phyloP scores from a whole-genome alignment of 2,329 filamentous ascomycete species.

The Aspergillus latus region DNA sequence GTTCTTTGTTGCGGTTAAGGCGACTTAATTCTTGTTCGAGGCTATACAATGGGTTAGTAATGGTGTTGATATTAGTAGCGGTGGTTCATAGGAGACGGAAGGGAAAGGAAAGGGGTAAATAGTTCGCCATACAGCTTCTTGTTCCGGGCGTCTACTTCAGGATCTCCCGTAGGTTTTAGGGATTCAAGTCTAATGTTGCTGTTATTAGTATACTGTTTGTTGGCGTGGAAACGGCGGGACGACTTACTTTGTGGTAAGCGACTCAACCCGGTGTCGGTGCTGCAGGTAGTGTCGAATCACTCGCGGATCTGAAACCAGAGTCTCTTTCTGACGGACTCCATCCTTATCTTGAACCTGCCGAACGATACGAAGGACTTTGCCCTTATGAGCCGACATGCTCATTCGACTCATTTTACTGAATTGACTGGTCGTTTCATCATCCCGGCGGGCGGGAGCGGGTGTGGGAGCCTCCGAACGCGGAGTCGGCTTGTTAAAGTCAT shows the following conservation, averaged over 20 bases:
- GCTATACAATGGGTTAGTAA: slow-evolving; percentile 40
- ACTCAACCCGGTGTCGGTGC: slow-evolving; percentile 68
- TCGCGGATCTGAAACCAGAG: slow-evolving; percentile 72
- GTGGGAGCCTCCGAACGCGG: slow-evolving; percentile 67
- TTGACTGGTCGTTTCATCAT: slow-evolving; percentile 78
- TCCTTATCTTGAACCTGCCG: slow-evolving; percentile 66
- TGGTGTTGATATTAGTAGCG: neutral
- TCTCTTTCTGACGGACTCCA: slow-evolving; percentile 59
- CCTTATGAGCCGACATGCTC: slow-evolving; percentile 67
- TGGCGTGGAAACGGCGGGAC: neutral
- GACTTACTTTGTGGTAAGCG: slow-evolving; percentile 71
- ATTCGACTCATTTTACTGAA: slow-evolving; percentile 71
- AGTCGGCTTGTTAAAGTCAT: slow-evolving; percentile 55
- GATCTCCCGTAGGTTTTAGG: slow-evolving; percentile 64
- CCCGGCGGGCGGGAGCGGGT: slow-evolving; percentile 53
- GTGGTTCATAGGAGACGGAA: neutral
- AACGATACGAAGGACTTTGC: slow-evolving; percentile 70
- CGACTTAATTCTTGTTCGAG: slow-evolving; percentile 75
- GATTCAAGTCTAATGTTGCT: slow-evolving; percentile 53
- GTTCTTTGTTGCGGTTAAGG: slow-evolving; percentile 86
- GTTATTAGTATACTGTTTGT: slow-evolving; percentile 11
- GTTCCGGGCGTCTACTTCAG: slow-evolving; percentile 64
- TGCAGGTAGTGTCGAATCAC: slow-evolving; percentile 89
- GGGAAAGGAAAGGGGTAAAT: neutral
- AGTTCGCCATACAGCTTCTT: slow-evolving; percentile 53